Percentiles rank a stretch among this genome's conserved stretches.
phyloP scores from a whole-genome alignment of 164 flowering plant genomes.

The Tetrastigma voinierianum region DNA sequence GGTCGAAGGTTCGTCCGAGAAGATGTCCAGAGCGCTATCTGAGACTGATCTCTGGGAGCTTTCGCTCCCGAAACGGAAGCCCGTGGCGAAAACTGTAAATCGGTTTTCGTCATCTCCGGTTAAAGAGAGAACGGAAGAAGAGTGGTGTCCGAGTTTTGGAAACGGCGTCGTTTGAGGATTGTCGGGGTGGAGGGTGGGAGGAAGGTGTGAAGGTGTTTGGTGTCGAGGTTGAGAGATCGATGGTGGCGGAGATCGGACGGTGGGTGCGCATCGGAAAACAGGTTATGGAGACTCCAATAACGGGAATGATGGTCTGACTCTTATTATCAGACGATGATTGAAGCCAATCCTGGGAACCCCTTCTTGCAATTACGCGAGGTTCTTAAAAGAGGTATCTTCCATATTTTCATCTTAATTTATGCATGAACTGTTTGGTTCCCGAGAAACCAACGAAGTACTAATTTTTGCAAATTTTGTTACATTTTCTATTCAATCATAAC shows the following conservation, averaged over 20 bases:
- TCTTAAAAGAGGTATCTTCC: constrained; percentile 52
- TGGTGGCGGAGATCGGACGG: constrained; percentile 16
- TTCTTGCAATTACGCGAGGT: constrained; percentile 64
- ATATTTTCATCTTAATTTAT: background rate
- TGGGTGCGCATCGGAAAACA: constrained; percentile 10
- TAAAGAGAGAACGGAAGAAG: constrained; percentile 20
- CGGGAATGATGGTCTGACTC: constrained; percentile 23
- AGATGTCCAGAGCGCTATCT: constrained; percentile 36
- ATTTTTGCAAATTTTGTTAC: no score
- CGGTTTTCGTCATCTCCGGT: constrained; percentile 10
- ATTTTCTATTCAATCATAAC: no score
- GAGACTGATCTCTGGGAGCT: constrained; percentile 42
- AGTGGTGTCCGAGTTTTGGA: constrained; percentile 4
- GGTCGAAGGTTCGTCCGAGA: constrained; percentile 22
- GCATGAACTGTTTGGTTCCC: no score
- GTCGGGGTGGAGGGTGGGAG: constrained; percentile 15
- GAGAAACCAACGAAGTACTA: no score
- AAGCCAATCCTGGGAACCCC: constrained; percentile 56
- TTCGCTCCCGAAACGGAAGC: constrained; percentile 21
- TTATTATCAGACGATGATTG: constrained; percentile 60
- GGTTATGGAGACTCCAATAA: constrained; percentile 19
- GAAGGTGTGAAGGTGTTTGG: constrained; percentile 10
- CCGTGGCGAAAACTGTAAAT: background rate
- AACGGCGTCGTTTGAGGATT: constrained; percentile 14
- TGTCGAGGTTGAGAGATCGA: constrained; percentile 21